Evolutionary conservation across 2,329 filamentous ascomycete species (phyloP).

Genomic region (Lecanicillium sp.): DNA sequence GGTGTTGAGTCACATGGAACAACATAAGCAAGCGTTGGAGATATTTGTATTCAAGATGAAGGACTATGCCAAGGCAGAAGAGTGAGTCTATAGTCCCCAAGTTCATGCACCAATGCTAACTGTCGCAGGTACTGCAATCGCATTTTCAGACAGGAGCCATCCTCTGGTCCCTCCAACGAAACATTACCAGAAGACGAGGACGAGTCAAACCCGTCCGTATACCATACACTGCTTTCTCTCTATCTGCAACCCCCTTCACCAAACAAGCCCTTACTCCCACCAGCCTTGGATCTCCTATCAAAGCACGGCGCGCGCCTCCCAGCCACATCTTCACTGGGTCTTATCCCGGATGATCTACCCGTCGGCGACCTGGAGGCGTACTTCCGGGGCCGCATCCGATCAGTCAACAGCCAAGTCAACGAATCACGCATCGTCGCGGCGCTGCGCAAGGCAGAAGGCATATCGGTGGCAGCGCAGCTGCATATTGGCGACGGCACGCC

Average conservation of each 20-base stretch:
- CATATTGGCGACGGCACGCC: conserved; percentile 61
- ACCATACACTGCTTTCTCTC: conserved; percentile 81
- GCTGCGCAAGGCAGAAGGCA: conserved; percentile 69
- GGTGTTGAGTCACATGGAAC: conserved; percentile 87
- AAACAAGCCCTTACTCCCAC: conserved; percentile 63
- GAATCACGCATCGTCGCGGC: conserved; percentile 71
- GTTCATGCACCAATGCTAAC: conserved; percentile 12
- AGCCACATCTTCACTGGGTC: conserved; percentile 72
- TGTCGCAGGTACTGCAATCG: conserved; percentile 73
- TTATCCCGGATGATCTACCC: conserved; percentile 76
- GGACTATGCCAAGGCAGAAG: conserved; percentile 84
- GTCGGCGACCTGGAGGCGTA: conserved; percentile 79
- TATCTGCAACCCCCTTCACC: conserved; percentile 77
- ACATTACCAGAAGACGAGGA: conserved; percentile 28
- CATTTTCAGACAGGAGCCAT: conserved; percentile 57
- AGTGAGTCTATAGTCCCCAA: conserved; percentile 47
- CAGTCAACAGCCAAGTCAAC: conserved; percentile 74
- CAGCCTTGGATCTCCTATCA: conserved; percentile 80
- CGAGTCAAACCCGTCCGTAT: conserved; percentile 67
- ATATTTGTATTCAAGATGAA: conserved; percentile 95
- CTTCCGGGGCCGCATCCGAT: conserved; percentile 83
- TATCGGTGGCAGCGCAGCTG: conserved; percentile 67
- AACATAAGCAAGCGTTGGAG: conserved; percentile 90
- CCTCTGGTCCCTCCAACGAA: conserved; percentile 24
- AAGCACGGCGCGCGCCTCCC: conserved; percentile 89